Base-by-base conservation (phyloP, 202 grass and related monocot genomes). In the Miscanthus sacchariflorus region DNA sequence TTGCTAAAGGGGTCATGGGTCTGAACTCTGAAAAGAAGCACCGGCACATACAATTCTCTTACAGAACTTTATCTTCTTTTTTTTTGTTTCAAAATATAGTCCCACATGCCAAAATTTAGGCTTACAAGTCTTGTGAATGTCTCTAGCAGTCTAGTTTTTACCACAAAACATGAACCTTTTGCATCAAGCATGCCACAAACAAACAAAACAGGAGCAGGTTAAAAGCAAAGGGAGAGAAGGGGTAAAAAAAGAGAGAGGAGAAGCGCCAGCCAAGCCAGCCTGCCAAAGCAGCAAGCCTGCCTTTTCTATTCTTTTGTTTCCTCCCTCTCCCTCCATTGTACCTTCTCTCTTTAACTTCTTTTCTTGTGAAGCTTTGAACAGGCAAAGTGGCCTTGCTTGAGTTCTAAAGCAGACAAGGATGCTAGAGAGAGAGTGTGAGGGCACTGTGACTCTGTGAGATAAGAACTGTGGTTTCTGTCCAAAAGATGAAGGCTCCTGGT, bases 341-440 rank as follows among this genome's bases (percentile, higher is more conserved):
- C 78, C 67, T 83, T 59, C 25, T 63, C 58, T 92, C 87, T 89
- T 92, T 89, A 92, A 33, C 87, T 83, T 86, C 74, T 92, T 92
- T 92, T 89, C 74, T 86, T 83, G 79, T 70, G 81, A 42, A 42
- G 58, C 83, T 92, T 87, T 86, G 79, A 89, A 87, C 83, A 83
- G 90, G 68, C 70, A 92, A 92, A 92, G 90, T 86, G 61, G 70
- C 77, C 70, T 76, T 81, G 58, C 59, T 68, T 85, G 73, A 83
- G 83, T 49, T 83, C 68, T 77, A 92, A 56, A 92, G 90, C 87
- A 83, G 36, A 11, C 64, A 71, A 11, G 23, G 25, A 74, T 39
- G 46, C 30, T 39, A 83, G 33, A 72, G 54, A 23, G 76, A 81
- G 43, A 70, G 17, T 5, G 73, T 52, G 73, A 30, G n/a, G 23